These are phyloP conservation scores for Hymenoscyphus infarciens DNA, from an alignment of 2,329 filamentous ascomycete species.

Conservation along the genomic window DNA sequence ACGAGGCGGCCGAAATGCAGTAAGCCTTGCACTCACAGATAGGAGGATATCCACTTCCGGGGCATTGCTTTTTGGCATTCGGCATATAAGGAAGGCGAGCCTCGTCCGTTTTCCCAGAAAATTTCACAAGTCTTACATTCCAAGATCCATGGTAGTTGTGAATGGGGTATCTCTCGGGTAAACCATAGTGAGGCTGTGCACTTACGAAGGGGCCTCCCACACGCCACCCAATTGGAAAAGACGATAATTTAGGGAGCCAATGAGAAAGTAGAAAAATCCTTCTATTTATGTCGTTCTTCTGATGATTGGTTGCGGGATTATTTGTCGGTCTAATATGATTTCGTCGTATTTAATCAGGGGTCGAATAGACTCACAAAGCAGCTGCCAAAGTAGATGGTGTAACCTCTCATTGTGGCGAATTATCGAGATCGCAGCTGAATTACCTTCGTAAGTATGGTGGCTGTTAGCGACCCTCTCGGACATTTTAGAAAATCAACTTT, in stretches of 20 bases:
- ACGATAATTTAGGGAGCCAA: neutral
- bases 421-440: neutral
- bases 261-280: neutral
- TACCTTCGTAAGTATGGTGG: no score
- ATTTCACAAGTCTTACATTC: neutral
- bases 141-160: neutral
- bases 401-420: neutral
- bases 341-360: neutral
- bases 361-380: neutral
- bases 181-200: slow-evolving; percentile 2
- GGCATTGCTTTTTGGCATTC: neutral
- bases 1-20: neutral
- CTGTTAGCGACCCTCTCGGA: no score
- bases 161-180: neutral
- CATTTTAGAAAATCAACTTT: no score
- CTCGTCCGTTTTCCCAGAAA: neutral
- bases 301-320: neutral
- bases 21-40: neutral
- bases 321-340: neutral
- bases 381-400: neutral
- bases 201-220: neutral
- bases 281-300: neutral
- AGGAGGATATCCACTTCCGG: neutral
- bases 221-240: neutral
- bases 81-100: neutral